Conservation (phyloP, 768 basidiomycete species). For the Agrocybe pediades region DNA sequence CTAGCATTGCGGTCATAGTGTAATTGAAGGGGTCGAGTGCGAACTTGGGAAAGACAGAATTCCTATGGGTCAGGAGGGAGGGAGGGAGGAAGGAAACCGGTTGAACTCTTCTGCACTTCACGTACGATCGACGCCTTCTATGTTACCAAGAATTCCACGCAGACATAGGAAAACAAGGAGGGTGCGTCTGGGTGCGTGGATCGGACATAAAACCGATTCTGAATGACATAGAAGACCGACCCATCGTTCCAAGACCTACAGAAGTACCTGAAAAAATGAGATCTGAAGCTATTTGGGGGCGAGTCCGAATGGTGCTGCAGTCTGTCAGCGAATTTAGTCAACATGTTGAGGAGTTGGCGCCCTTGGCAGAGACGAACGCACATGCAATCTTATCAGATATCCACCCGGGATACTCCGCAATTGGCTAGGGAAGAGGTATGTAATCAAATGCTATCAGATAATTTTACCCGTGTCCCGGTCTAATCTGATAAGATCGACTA, state of each 20-base stretch:
- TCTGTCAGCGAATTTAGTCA: slow-evolving; percentile 2
- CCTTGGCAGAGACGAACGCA: slow-evolving; percentile 18
- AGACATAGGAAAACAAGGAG: slow-evolving; percentile 6
- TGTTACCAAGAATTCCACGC: slow-evolving; percentile 1
- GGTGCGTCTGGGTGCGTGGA: not conserved
- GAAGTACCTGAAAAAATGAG: not conserved
- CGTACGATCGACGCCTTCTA: not conserved
- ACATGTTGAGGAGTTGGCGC: slow-evolving; percentile 1
- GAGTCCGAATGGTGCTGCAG: slow-evolving; percentile 1
- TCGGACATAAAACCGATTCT: not conserved
- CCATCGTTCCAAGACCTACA: not conserved
- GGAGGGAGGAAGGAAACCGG: slow-evolving; percentile 3
- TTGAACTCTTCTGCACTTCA: not conserved
- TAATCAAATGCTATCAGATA: slow-evolving; percentile 31
- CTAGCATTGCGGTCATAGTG: slow-evolving; percentile 14
- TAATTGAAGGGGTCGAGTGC: not conserved
- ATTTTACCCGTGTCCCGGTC: slow-evolving; percentile 17
- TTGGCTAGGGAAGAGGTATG: slow-evolving; percentile 17
- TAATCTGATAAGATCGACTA: slow-evolving; percentile 30
- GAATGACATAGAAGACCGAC: slow-evolving; percentile 1
- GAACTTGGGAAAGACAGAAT: not conserved
- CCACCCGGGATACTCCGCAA: slow-evolving; percentile 24
- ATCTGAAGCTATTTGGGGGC: not conserved
- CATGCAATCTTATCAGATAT: slow-evolving; percentile 37
- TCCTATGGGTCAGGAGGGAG: not conserved